These are phyloP conservation scores for Perilla frutescens DNA, from an alignment of 257 asterid species.

Conservation along the genomic window DNA sequence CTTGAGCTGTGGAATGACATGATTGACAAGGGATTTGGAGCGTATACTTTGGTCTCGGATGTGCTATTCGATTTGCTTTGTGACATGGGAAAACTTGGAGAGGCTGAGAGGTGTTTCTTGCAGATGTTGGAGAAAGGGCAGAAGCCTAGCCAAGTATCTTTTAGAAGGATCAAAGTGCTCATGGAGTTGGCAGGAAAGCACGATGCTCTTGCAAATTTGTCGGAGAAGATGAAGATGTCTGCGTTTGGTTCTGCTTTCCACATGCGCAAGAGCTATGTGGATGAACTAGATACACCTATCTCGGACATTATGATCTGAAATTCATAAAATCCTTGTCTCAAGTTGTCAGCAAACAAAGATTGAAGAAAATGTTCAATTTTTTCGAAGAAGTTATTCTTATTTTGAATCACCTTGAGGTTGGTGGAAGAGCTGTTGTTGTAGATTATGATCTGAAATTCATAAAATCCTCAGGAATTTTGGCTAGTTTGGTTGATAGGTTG, in stretches of 20 bases:
- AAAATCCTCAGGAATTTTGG: not conserved
- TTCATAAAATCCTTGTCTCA: not conserved
- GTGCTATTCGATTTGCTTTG: conserved; percentile 81
- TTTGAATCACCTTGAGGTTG: not conserved
- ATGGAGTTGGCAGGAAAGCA: conserved; percentile 79
- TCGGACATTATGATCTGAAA: conserved; percentile 39
- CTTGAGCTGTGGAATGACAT: conserved; percentile 91
- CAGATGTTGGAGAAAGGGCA: conserved; percentile 89
- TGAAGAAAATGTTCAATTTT: too few relatives aligned
- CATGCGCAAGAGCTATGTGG: conserved; percentile 35
- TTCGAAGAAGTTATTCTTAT: not conserved
- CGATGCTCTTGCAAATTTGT: conserved; percentile 53
- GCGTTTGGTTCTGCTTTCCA: conserved; percentile 54
- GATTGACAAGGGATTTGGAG: conserved; percentile 84
- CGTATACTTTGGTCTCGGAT: conserved; percentile 75
- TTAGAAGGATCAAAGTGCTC: conserved; percentile 87
- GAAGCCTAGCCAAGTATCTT: conserved; percentile 76
- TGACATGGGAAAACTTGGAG: conserved; percentile 70
- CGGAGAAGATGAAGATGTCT: conserved; percentile 81
- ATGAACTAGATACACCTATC: conserved; percentile 51
- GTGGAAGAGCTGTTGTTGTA: not conserved
- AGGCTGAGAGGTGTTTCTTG: conserved; percentile 90
- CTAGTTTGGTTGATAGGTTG: not conserved
- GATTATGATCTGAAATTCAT: too few relatives aligned
- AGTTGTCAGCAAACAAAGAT: not conserved